Conservation (phyloP, 129 eudicot species). For the Arctium lappa region DNA sequence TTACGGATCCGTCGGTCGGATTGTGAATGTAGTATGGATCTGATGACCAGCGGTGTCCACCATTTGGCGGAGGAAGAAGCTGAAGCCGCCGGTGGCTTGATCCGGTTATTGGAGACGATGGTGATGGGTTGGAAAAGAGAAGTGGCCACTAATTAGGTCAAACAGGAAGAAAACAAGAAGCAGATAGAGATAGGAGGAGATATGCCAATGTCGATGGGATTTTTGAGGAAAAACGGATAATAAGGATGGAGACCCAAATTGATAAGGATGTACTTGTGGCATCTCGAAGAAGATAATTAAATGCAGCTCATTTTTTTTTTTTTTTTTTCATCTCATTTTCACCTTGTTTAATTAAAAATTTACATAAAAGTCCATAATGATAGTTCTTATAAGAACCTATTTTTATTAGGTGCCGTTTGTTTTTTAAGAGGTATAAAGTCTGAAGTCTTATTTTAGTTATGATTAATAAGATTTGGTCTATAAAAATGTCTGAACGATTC, state of each 20-base stretch:
- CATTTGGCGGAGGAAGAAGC: conserved; percentile 21
- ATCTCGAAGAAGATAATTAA: too few relatives aligned
- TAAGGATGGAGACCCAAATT: conserved; percentile 18
- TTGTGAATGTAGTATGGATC: conserved; percentile 55
- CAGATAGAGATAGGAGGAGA: conserved; percentile 4
- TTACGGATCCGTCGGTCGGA: not conserved
- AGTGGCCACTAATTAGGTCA: conserved; percentile 35
- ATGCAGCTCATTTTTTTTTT: too few relatives aligned
- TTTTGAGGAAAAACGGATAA: not conserved
- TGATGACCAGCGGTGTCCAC: conserved; percentile 57
- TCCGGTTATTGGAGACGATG: conserved; percentile 18
- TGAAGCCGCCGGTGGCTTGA: conserved; percentile 23
- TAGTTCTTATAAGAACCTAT: too few relatives aligned
- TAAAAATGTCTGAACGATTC: too few relatives aligned
- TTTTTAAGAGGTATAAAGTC: too few relatives aligned
- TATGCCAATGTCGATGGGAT: not conserved
- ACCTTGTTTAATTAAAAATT: too few relatives aligned
- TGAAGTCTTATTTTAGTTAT: too few relatives aligned
- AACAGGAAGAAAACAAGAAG: not conserved
- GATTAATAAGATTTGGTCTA: too few relatives aligned
- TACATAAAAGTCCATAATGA: too few relatives aligned
- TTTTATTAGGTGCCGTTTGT: too few relatives aligned
- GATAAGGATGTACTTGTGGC: conserved; percentile 45
- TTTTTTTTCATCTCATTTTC: too few relatives aligned
- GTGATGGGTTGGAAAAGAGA: conserved; percentile 31